These are phyloP conservation scores for Aspergillus uvarum DNA, from an alignment of 2,329 filamentous ascomycete genomes.

Conservation along the genomic window DNA sequence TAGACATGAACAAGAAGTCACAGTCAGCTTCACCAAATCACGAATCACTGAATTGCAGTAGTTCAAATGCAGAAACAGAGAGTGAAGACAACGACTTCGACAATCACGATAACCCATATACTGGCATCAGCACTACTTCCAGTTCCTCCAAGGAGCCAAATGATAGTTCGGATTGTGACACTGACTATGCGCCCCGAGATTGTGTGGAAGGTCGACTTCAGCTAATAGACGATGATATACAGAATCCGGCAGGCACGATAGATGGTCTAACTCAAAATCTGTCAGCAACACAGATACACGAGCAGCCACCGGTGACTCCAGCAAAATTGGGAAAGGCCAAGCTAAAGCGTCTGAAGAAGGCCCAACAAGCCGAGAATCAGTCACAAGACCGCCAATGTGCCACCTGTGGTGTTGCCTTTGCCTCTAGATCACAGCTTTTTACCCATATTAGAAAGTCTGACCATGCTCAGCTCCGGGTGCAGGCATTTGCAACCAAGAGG, in stretches of 20 bases:
- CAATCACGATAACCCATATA: not conserved
- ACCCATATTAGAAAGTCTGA: constrained; percentile 65
- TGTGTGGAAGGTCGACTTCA: constrained; percentile 42
- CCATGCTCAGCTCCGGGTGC: constrained; percentile 58
- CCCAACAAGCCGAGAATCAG: constrained; percentile 29
- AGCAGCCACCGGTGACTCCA: constrained; percentile 17
- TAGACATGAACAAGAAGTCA: not conserved
- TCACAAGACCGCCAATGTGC: constrained; percentile 64
- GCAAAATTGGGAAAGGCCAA: constrained; percentile 53
- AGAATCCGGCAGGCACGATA: constrained; percentile 10
- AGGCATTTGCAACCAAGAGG: not conserved
- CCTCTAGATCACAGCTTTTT: constrained; percentile 71
- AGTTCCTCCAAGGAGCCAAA: not conserved
- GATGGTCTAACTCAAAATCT: constrained; percentile 20
- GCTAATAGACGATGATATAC: constrained; percentile 15
- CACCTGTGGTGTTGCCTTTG: constrained; percentile 75
- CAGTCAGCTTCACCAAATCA: not conserved
- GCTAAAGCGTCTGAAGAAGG: constrained; percentile 52
- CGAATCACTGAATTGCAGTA: not conserved
- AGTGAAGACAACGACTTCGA: not conserved
- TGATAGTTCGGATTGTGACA: constrained; percentile 10
- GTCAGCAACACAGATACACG: constrained; percentile 21
- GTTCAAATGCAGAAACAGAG: not conserved
- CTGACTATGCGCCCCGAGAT: constrained; percentile 46
- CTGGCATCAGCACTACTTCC: not conserved